Conservation (phyloP, 2,329 filamentous ascomycete species). For the Dactylonectria macrodidyma region DNA sequence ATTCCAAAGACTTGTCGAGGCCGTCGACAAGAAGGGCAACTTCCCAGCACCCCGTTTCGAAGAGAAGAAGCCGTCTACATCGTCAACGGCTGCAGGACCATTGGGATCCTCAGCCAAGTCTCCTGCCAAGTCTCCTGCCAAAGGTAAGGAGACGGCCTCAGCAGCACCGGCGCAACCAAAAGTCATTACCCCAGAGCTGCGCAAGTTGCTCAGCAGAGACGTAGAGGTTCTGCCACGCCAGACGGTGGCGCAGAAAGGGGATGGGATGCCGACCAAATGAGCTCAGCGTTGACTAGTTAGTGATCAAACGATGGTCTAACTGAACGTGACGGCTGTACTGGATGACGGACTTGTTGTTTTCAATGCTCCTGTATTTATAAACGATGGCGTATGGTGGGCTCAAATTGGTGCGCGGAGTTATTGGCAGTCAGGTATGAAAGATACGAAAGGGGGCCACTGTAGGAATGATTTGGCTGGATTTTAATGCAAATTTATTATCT, state of each 20-base stretch:
- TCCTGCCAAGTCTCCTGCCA: slow-evolving; percentile 35
- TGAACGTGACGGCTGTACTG: neutral
- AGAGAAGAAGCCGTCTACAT: slow-evolving; percentile 34
- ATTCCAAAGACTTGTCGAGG: slow-evolving; percentile 90
- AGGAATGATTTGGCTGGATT: slow-evolving; percentile 6
- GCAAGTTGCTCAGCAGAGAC: slow-evolving; percentile 66
- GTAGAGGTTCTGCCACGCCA: slow-evolving; percentile 61
- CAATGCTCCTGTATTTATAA: slow-evolving; percentile 32
- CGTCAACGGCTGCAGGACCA: slow-evolving; percentile 31
- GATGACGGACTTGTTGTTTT: neutral
- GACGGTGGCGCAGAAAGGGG: slow-evolving; percentile 54
- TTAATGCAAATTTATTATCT: slow-evolving; percentile 9
- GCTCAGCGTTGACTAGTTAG: neutral
- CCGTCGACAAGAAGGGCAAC: slow-evolving; percentile 91
- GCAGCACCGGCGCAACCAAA: slow-evolving; percentile 55
- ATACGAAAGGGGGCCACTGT: slow-evolving; percentile 1
- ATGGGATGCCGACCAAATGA: slow-evolving; percentile 54
- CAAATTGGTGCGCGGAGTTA: slow-evolving; percentile 39
- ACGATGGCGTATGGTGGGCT: slow-evolving; percentile 19
- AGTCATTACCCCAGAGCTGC: slow-evolving; percentile 71
- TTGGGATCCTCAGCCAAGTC: slow-evolving; percentile 29
- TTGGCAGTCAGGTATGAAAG: slow-evolving; percentile 1
- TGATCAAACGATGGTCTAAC: neutral
- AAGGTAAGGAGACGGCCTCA: slow-evolving; percentile 56
- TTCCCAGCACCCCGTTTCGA: slow-evolving; percentile 73